Evolutionary conservation across 306 rosid genomes (phyloP).

Genomic region (Quercus engelmannii): DNA sequence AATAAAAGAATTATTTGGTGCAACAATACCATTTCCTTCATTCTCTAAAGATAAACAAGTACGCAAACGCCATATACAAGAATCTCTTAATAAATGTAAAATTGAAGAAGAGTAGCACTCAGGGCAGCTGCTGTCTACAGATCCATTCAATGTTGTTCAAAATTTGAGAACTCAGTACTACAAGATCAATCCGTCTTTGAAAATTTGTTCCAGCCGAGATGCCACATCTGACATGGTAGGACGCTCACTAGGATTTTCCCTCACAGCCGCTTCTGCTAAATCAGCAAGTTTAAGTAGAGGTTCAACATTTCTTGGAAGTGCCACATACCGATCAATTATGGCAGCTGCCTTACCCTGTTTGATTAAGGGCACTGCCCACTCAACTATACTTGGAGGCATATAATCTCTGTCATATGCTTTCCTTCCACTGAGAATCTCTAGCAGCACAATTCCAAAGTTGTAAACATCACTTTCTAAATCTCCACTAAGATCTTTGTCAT

Average conservation of each 20-base stretch:
- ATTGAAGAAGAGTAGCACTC: slow-evolving; percentile 25
- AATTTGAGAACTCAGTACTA: slow-evolving; percentile 23
- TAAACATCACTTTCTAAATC: slow-evolving; percentile 62
- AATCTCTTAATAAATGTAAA: slow-evolving; percentile 57
- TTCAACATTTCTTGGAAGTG: slow-evolving; percentile 81
- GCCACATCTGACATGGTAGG: slow-evolving; percentile 66
- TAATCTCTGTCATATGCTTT: slow-evolving; percentile 70
- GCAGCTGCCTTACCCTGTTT: slow-evolving; percentile 78
- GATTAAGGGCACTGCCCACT: slow-evolving; percentile 85
- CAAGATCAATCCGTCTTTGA: slow-evolving; percentile 69
- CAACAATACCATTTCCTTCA: slow-evolving; percentile 38
- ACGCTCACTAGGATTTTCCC: slow-evolving; percentile 55
- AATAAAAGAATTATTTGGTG: slow-evolving; percentile 17
- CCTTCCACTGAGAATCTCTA: slow-evolving; percentile 88
- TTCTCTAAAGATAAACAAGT: slow-evolving; percentile 29
- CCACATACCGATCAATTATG: slow-evolving; percentile 44
- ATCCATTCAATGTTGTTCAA: not conserved
- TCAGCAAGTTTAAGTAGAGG: slow-evolving; percentile 84
- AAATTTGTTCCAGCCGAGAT: slow-evolving; percentile 79
- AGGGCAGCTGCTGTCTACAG: slow-evolving; percentile 13
- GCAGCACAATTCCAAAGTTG: slow-evolving; percentile 67
- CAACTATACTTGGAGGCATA: slow-evolving; percentile 56
- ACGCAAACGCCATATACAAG: slow-evolving; percentile 38
- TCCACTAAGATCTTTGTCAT: slow-evolving; percentile 45
- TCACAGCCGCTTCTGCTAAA: slow-evolving; percentile 64